These are phyloP conservation scores for Clonostachys byssicola DNA, from an alignment of 2,329 filamentous ascomycete species.

Conservation along the genomic window DNA sequence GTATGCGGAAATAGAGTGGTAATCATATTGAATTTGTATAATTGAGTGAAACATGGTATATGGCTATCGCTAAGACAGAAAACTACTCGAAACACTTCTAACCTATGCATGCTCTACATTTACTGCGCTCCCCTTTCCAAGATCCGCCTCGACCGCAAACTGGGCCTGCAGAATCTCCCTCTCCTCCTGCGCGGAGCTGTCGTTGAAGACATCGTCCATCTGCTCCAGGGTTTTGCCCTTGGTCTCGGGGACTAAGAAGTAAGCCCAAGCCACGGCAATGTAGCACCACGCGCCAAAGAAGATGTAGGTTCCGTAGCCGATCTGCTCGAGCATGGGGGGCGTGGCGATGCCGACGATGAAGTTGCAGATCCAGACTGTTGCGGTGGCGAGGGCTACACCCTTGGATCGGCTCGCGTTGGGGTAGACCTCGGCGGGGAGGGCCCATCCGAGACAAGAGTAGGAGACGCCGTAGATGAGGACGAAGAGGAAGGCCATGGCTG, in stretches of 20 bases:
- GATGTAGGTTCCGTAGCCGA: constrained; percentile 40
- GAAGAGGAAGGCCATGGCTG: constrained; percentile 24
- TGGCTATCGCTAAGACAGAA: no score
- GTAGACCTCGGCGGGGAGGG: constrained; percentile 28
- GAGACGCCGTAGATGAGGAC: constrained; percentile 20
- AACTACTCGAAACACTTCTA: no score
- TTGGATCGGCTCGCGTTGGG: constrained; percentile 24
- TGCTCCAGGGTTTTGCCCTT: constrained; percentile 45
- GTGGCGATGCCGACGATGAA: constrained; percentile 43
- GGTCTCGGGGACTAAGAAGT: constrained; percentile 50
- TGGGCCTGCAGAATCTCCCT: background rate
- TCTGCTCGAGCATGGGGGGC: constrained; percentile 46
- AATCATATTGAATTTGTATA: no score
- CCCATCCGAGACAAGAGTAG: constrained; percentile 27
- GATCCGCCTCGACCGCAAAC: no score
- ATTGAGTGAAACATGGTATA: no score
- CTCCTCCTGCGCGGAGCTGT: background rate
- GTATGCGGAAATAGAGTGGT: no score
- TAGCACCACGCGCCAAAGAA: constrained; percentile 51
- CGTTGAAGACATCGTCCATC: constrained; percentile 31
- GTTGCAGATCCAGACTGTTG: constrained; percentile 26
- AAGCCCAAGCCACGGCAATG: constrained; percentile 41
- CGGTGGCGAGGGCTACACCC: constrained; percentile 24
- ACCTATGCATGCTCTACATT: no score
- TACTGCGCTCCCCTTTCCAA: no score